Conservation (phyloP, 2,329 filamentous ascomycete genomes). For the Sclerotiophoma versabilis region DNA sequence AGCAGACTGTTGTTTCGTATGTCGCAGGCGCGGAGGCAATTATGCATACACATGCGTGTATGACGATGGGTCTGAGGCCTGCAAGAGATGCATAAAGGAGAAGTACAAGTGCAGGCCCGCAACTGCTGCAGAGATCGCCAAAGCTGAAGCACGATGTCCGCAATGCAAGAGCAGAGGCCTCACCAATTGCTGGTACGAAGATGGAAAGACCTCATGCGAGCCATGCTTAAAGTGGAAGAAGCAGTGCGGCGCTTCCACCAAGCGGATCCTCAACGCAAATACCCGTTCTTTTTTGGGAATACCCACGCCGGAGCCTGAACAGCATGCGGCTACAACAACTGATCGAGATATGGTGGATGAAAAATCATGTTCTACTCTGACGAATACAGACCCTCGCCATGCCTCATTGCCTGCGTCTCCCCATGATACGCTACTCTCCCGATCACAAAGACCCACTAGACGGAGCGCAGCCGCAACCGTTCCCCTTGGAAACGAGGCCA, state of each 20-base stretch:
- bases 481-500: neutral
- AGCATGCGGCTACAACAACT: neutral
- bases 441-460: neutral
- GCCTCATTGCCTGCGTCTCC: neutral
- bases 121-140: slow-evolving; percentile 16
- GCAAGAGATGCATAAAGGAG: slow-evolving; percentile 16
- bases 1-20: slow-evolving; percentile 19
- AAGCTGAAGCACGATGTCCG: slow-evolving; percentile 22
- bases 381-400: neutral
- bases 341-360: neutral
- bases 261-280: neutral
- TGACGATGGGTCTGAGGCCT: slow-evolving; percentile 12
- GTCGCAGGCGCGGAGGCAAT: slow-evolving; percentile 24
- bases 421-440: neutral
- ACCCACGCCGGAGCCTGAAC: neutral
- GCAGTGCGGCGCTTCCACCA: slow-evolving; percentile 3
- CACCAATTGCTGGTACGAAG: slow-evolving; percentile 14
- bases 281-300: neutral
- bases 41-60: slow-evolving; percentile 24
- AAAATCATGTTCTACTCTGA: no score
- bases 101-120: slow-evolving; percentile 16
- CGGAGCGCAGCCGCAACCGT: neutral
- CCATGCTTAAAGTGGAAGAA: slow-evolving; percentile 14
- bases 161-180: slow-evolving; percentile 24
- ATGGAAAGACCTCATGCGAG: slow-evolving; percentile 15